Base-by-base conservation (phyloP, 2,329 filamentous ascomycete genomes). In the Beauveria asiatica region DNA sequence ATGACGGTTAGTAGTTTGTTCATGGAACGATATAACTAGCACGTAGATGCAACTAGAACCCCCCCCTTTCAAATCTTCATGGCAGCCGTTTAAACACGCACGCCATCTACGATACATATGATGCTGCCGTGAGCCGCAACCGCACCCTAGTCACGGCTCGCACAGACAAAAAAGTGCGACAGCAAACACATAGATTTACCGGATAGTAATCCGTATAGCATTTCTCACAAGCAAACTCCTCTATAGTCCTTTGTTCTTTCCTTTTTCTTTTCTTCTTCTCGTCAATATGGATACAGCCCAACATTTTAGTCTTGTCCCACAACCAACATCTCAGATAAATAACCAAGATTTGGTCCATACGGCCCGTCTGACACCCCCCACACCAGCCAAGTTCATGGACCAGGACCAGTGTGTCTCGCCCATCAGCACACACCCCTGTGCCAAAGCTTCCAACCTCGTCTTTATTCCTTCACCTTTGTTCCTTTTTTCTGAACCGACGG, bases 191-290 rank as follows among this genome's bases (percentile, higher is more conserved):
- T 19, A 19, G 10, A 44, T 44, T 54, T 45, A 9, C 5, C 41
- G 19, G 21, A 54, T 10, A 33, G 23, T n/a, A n/a, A n/a, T n/a
- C n/a, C n/a, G n/a, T n/a, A 55, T 44, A 17, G 10, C 39, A 55
- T 27, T 44, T 33, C 52, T 55, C 37, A 55, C 52, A 44, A 45
- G 25, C 39, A 46, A 55, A 55, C 53, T 46, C 53, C 53, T 55
- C 53, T 55, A 55, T 55, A 21, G 17, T 33, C 25, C 52, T 52
- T 27, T 27, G 10, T 13, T 17, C 41, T 42, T 42, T 42, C n/a
- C 7, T n/a, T 33, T 10, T 33, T 23, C 16, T 27, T 8, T 27
- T 27, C 25, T 27, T 27, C 27, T 30, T 33, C 33, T 13, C n/a
- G 11, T 19, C 17, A 21, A 55, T n/a, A 13, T 11, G 17, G 17